These are phyloP conservation scores for Mortierella sp. DNA, from an alignment of 371 early-diverging fungal species.

Conservation along the genomic window DNA sequence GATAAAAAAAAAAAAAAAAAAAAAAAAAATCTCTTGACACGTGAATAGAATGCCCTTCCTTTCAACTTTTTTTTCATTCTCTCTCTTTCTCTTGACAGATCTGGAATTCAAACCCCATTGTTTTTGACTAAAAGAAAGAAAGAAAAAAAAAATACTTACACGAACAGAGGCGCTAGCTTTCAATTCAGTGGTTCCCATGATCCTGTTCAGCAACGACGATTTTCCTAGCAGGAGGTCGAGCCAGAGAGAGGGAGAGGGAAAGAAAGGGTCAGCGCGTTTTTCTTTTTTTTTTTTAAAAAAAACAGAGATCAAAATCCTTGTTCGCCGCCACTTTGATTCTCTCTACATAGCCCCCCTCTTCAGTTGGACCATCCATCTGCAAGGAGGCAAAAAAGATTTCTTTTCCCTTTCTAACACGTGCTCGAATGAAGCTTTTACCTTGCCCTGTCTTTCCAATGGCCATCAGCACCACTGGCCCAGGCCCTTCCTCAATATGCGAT, in stretches of 20 bases:
- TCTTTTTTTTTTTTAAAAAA: no score
- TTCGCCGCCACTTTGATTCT: no score
- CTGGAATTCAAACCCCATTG: background rate
- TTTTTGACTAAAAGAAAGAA: background rate
- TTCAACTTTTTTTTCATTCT: no score
- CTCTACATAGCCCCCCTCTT: no score
- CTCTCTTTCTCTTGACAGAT: no score
- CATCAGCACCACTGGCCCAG: slow-evolving; percentile 45
- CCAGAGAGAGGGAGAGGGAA: slow-evolving; percentile 17
- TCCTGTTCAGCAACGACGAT: slow-evolving; percentile 61
- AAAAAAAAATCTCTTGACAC: background rate
- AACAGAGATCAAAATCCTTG: background rate
- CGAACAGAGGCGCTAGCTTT: slow-evolving; percentile 59
- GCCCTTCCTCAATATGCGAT: slow-evolving; percentile 44
- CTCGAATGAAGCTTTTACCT: background rate
- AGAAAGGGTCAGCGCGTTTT: no score
- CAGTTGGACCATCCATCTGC: no score
- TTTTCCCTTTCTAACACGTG: no score
- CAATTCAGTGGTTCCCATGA: slow-evolving; percentile 60
- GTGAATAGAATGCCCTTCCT: background rate
- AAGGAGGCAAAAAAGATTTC: background rate
- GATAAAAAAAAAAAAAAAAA: background rate
- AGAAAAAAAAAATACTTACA: slow-evolving; percentile 33
- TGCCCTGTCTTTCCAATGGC: slow-evolving; percentile 53
- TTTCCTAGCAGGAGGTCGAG: slow-evolving; percentile 51